A percentile compares a stretch with the other conserved stretches of the same genome.
Evolutionary conservation across 2,329 filamentous ascomycete species (phyloP).

Genomic region (Diaporthe ampelina): DNA sequence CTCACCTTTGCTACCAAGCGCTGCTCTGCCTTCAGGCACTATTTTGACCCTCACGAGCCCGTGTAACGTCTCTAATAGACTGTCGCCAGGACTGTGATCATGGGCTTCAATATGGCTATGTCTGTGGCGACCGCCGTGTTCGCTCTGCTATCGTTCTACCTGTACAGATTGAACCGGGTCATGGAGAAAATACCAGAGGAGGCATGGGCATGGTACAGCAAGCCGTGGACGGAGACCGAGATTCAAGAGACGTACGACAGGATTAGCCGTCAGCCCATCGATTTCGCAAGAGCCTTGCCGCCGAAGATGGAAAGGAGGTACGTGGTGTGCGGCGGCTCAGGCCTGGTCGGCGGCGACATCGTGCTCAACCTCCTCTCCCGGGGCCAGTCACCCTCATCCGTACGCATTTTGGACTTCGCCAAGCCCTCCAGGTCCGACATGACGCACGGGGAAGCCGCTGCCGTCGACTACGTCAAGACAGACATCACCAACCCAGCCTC

Average conservation of each 20-base stretch:
- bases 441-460: slow-evolving; percentile 50
- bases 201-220: slow-evolving; percentile 49
- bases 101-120: background rate
- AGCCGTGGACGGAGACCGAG: slow-evolving; percentile 54
- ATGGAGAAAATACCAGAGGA: slow-evolving; percentile 55
- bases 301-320: slow-evolving; percentile 58
- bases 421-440: slow-evolving; percentile 56
- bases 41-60: background rate
- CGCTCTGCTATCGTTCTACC: slow-evolving; percentile 49
- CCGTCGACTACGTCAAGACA: slow-evolving; percentile 57
- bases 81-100: background rate
- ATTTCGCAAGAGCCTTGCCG: slow-evolving; percentile 56
- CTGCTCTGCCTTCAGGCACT: too few species aligned
- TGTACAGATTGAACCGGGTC: slow-evolving; percentile 55
- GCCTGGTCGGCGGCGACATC: slow-evolving; percentile 61
- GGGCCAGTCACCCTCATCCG: slow-evolving; percentile 59
- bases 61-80: background rate
- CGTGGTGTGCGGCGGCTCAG: slow-evolving; percentile 62
- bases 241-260: slow-evolving; percentile 53
- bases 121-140: slow-evolving; percentile 29
- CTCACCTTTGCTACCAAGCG: background rate
- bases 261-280: slow-evolving; percentile 53
- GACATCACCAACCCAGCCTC: slow-evolving; percentile 58
- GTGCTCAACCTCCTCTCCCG: slow-evolving; percentile 62
- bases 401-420: slow-evolving; percentile 63